These are phyloP conservation scores for Elsinoe australis DNA, from an alignment of 2,329 filamentous ascomycete genomes.

Conservation along the genomic window DNA sequence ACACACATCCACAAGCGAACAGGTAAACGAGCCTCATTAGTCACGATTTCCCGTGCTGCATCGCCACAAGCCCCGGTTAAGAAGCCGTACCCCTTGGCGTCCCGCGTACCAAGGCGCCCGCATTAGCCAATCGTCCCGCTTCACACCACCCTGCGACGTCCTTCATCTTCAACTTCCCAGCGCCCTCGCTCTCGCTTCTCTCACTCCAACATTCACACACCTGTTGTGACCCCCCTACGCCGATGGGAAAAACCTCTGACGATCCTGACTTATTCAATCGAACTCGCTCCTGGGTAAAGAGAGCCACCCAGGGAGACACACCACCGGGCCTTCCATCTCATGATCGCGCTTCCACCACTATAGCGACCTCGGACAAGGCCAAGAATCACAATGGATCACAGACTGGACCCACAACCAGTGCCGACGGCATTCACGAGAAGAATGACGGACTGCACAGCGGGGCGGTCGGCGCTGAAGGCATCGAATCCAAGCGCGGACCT, in stretches of 20 bases:
- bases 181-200: constrained; percentile 12
- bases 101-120: background rate
- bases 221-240: constrained; percentile 23
- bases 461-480: constrained; percentile 19
- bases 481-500: constrained; percentile 25
- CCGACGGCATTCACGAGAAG: constrained; percentile 22
- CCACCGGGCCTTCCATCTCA: constrained; percentile 21
- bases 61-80: too few species aligned
- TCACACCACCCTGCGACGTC: constrained; percentile 8
- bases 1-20: too few species aligned
- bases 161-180: background rate
- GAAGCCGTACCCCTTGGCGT: constrained; percentile 1
- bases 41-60: too few species aligned
- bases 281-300: constrained; percentile 44
- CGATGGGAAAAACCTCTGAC: constrained; percentile 51
- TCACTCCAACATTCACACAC: constrained; percentile 16
- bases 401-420: constrained; percentile 23
- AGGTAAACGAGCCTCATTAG: background rate
- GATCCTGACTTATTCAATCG: constrained; percentile 44
- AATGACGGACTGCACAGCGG: constrained; percentile 25
- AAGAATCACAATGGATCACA: constrained; percentile 25
- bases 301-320: constrained; percentile 33
- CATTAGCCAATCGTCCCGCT: constrained; percentile 9
- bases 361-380: constrained; percentile 22
- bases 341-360: constrained; percentile 30